Percentiles rank a stretch among this genome's conserved stretches.
Conservation (phyloP, 371 early-diverging fungal species). For the Mucor circinelloides region DNA sequence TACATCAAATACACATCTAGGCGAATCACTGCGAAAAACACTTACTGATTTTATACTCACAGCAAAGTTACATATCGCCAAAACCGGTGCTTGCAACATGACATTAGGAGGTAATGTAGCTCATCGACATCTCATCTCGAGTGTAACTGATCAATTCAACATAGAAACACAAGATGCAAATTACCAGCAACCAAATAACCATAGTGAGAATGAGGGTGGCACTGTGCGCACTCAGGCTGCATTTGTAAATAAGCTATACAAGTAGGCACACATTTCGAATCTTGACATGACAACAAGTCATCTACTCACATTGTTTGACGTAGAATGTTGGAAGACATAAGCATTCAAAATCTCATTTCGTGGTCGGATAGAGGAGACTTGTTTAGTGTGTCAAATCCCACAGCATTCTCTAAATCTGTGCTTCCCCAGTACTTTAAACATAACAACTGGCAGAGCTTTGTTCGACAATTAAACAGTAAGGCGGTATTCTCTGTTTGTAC, state of each 20-base stretch:
- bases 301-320: not conserved
- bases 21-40: not conserved
- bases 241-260: conserved; percentile 70
- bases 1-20: not conserved
- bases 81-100: not conserved
- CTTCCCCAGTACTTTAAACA: conserved; percentile 87
- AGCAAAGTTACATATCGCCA: not conserved
- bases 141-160: too few species aligned
- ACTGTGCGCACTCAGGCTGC: conserved; percentile 56
- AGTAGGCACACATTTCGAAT: conserved; percentile 27
- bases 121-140: too few species aligned
- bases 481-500: not conserved
- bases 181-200: not conserved
- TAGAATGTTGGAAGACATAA: conserved; percentile 63
- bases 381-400: conserved; percentile 68
- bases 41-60: not conserved
- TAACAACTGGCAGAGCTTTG: conserved; percentile 85
- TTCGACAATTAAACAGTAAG: conserved; percentile 82
- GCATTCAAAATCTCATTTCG: conserved; percentile 57
- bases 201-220: not conserved
- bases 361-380: conserved; percentile 67
- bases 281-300: too few species aligned
- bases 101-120: not conserved
- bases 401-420: conserved; percentile 51
- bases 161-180: too few species aligned